Evolutionary conservation across 345 rosid genomes (phyloP).

Genomic region (Salix viminalis): DNA sequence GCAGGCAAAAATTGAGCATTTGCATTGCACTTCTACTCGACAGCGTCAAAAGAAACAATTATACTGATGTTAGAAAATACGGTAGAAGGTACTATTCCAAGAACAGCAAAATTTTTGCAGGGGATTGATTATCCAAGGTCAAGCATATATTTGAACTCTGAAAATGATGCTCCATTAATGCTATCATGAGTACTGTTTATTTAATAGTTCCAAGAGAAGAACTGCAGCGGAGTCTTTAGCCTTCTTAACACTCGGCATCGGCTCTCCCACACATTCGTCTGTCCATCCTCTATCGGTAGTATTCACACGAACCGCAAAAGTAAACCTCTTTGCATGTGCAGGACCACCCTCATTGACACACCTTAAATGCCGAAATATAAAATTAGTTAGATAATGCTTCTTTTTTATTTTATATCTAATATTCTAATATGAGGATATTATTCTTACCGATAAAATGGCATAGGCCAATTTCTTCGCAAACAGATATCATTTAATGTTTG

Average conservation of each 20-base stretch:
- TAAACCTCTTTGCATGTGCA: conserved; percentile 92
- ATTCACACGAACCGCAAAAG: conserved; percentile 78
- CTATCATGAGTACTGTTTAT: conserved; percentile 42
- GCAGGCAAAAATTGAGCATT: too few relatives aligned
- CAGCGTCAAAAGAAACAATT: too few relatives aligned
- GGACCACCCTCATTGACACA: conserved; percentile 94
- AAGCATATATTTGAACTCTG: background rate
- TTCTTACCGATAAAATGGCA: conserved; percentile 82
- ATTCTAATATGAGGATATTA: background rate
- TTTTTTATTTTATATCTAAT: background rate
- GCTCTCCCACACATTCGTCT: conserved; percentile 91
- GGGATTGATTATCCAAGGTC: background rate
- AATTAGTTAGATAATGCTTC: background rate
- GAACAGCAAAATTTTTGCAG: background rate
- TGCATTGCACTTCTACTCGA: too few relatives aligned
- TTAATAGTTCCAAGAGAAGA: conserved; percentile 71
- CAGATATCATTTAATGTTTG: conserved; percentile 93
- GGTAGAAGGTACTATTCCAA: background rate
- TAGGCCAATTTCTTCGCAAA: conserved; percentile 93
- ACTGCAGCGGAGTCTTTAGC: conserved; percentile 96
- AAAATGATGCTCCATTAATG: too few relatives aligned
- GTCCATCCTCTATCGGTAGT: conserved; percentile 83
- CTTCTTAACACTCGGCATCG: conserved; percentile 98
- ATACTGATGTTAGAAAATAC: too few relatives aligned
- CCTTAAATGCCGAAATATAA: conserved; percentile 33